A percentile compares a stretch with the other conserved stretches of the same genome.
phyloP scores from a whole-genome alignment of 2,329 filamentous ascomycete species.

The Aspergillus clavatus region DNA sequence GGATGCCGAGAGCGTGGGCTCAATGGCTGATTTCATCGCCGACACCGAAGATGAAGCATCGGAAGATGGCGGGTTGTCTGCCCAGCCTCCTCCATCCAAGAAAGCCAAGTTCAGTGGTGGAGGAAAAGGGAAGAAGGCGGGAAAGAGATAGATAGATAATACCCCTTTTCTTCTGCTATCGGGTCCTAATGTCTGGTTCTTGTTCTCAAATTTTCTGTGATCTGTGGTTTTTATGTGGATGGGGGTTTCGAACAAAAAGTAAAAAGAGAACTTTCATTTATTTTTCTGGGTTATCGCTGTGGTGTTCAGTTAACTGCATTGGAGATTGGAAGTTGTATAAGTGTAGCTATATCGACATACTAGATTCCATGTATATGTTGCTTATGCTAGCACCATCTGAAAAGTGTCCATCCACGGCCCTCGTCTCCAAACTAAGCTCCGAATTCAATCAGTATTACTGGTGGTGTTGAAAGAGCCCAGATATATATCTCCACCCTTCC shows the following conservation, averaged over 20 bases:
- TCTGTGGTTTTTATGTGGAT: slow-evolving; percentile 1
- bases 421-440: too few relatives aligned
- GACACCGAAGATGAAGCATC: slow-evolving; percentile 44
- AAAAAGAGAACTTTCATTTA: slow-evolving; percentile 6
- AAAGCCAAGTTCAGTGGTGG: slow-evolving; percentile 30
- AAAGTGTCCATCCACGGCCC: too few relatives aligned
- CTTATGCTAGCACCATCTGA: too few relatives aligned
- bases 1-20: slow-evolving; percentile 56
- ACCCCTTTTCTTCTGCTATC: slow-evolving; percentile 17
- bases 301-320: neutral
- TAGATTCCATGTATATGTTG: too few relatives aligned
- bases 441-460: too few relatives aligned
- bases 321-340: slow-evolving; percentile 1
- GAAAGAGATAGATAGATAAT: slow-evolving; percentile 30
- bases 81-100: slow-evolving; percentile 31
- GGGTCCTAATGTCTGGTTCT: slow-evolving; percentile 9
- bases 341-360: slow-evolving; percentile 1
- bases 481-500: neutral
- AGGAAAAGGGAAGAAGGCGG: slow-evolving; percentile 32
- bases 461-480: too few relatives aligned
- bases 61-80: slow-evolving; percentile 21
- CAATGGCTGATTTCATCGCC: slow-evolving; percentile 43
- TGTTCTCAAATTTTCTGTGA: slow-evolving; percentile 14
- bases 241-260: neutral
- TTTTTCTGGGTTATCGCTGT: neutral